Base-by-base conservation (phyloP, 2,329 filamentous ascomycete species). In the Cytospora piceae region DNA sequence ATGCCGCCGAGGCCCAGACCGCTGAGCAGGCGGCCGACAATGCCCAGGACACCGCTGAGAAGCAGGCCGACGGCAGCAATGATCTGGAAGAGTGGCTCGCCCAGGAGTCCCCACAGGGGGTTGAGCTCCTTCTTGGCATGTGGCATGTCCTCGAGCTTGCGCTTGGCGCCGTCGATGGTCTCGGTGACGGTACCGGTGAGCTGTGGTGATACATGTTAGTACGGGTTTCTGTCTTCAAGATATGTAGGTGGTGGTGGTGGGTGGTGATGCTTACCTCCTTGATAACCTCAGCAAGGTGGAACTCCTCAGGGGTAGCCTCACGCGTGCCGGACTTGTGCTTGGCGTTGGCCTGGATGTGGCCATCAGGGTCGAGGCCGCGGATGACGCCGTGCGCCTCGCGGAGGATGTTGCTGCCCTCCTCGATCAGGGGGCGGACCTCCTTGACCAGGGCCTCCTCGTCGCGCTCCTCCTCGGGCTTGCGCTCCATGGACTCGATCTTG, bases 111-210 rank as follows among this genome's bases (percentile, higher is more conserved):
- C 93, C 93, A 96, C 34, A 97, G 87, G 14, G 94, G 93, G 80
- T 94, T 97, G 67, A 97, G 85, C 82, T 94, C 89, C 84, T 96
- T 94, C 89, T 97, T 96, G 53, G 93, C 94, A 71, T 96, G 91
- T 7, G 94, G 93, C 91, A 97, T 95, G 74, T 92, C 91, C 73
- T 91, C 88, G 68, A 97, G 91, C 82, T 92, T 97, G 81, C 90
- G 91, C 87, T 94, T 95, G 31, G 91, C 91, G 69, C 90, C 89
- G 74, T 97, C 93, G 71, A 97, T 94, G 29, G 90, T 92, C 72
- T 89, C 88, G 56, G 91, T 89, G 27, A 97, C 91, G 31, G 87
- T 89, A 24, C 89, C 89, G 0, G 93, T 94, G 66, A 97, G 84
- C 79, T 87, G 63, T 22, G 2, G 8, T 29, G 17, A n/a, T 6